Base-by-base conservation (phyloP, 2,329 filamentous ascomycete species). In the Xylaria sp. region DNA sequence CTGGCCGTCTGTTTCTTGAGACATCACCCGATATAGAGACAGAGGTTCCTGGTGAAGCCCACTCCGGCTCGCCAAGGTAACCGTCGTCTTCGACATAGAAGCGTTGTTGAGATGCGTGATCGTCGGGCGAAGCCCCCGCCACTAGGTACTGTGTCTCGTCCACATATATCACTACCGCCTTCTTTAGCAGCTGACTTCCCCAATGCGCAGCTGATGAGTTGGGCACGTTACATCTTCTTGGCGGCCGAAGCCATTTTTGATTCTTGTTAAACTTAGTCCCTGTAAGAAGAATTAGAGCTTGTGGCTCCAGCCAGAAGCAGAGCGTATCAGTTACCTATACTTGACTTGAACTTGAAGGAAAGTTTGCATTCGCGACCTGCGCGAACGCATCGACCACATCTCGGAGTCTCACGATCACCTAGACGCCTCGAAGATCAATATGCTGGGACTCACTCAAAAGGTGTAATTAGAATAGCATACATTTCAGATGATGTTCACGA, bases 401-500 rank as follows among this genome's bases (percentile, higher is more conserved):
- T 75, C 23, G 78, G 78, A 44, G 75, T 75, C 25, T 72, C 70
- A 51, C 82, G 80, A 65, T 84, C 83, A 73, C 82, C 82, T 84
- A 53, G 81, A 66, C 64, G 44, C 63, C 48, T 57, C 53, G 74
- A 69, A 63, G 40, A 76, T 75, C 47, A 73, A 71, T 63, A 51
- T 3, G 16, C 40, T 54, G 21, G 29, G 32, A 16, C 50, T 60
- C 29, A 44, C 51, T 48, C 29, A 64, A 57, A 44, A 9, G 23
- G 42, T 47, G 9, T 32, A 32, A 23, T 25, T 55, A 27, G 21
- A 35, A 58, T 53, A 48, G 73, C 81, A 75, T 60, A 82, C 83
- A 85, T 78, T 82, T 84, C 18, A 85, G 74, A 72, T 85, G 83
- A 71, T 84, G 81, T 66, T 83, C 81, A 69, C 83, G 82, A 74